Percentiles rank a stretch among this genome's conserved stretches.
These are phyloP conservation scores for Irpex lacteus DNA, from an alignment of 1,284 basidiomycete genomes.

Conservation along the genomic window DNA sequence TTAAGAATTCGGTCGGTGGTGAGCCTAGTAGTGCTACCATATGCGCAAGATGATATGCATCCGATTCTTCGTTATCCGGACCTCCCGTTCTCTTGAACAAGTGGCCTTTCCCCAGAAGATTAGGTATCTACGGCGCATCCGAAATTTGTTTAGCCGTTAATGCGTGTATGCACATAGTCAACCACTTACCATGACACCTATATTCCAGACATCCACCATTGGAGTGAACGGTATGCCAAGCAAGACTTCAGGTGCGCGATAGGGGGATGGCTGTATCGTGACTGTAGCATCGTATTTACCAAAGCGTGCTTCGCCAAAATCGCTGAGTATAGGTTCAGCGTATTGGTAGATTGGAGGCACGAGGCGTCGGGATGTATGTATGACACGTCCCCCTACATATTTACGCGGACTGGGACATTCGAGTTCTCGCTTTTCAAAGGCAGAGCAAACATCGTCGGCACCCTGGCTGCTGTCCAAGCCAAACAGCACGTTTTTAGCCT, in stretches of 20 bases:
- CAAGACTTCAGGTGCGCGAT: slow-evolving; percentile 22
- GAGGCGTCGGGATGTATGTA: slow-evolving; percentile 11
- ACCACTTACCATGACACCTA: slow-evolving; percentile 22
- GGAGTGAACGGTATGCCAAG: slow-evolving; percentile 19
- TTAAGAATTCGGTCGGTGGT: slow-evolving; percentile 18
- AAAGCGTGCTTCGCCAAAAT: slow-evolving; percentile 19
- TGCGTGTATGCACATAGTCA: too few species aligned
- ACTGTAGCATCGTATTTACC: slow-evolving; percentile 11
- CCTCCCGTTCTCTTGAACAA: slow-evolving; percentile 19
- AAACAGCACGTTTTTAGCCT: slow-evolving; percentile 7
- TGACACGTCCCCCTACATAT: slow-evolving; percentile 13
- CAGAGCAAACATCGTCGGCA: slow-evolving; percentile 13
- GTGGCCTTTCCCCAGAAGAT: slow-evolving; percentile 18
- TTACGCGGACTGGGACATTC: slow-evolving; percentile 12
- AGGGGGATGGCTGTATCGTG: slow-evolving; percentile 21
- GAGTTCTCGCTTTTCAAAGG: slow-evolving; percentile 12
- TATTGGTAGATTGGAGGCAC: slow-evolving; percentile 8
- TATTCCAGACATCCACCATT: slow-evolving; percentile 27
- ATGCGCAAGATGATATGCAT: slow-evolving; percentile 20
- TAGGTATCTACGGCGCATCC: slow-evolving; percentile 16
- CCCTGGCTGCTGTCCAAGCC: slow-evolving; percentile 4
- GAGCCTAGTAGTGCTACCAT: slow-evolving; percentile 25
- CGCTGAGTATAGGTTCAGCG: slow-evolving; percentile 17
- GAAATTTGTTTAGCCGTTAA: too few species aligned
- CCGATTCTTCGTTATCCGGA: slow-evolving; percentile 13